These are phyloP conservation scores for Candida tropicalis DNA, from an alignment of 1,139 yeast species.

Conservation along the genomic window DNA sequence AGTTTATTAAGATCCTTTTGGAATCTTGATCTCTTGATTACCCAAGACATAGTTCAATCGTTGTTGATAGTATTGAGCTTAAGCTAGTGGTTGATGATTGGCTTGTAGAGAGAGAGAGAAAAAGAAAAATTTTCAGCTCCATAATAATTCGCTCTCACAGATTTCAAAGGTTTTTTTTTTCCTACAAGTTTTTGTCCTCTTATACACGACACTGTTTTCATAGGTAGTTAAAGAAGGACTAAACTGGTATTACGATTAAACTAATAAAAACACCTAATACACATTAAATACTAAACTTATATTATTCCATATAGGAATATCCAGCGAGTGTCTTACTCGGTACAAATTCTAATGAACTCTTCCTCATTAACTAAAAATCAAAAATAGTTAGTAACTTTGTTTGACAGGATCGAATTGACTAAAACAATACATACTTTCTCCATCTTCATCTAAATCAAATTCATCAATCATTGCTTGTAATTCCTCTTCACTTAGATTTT, in stretches of 20 bases:
- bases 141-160: too few species aligned
- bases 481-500: constrained; percentile 89
- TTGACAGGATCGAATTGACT: not conserved
- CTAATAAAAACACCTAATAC: not conserved
- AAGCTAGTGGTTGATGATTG: constrained; percentile 1
- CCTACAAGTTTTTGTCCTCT: too few species aligned
- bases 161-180: too few species aligned
- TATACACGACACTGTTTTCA: too few species aligned
- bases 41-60: constrained; percentile 36
- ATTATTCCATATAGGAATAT: too few species aligned
- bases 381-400: constrained; percentile 19
- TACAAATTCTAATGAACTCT: constrained; percentile 89
- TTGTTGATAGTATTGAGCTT: not conserved
- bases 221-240: too few species aligned
- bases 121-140: constrained; percentile 3
- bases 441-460: constrained; percentile 95
- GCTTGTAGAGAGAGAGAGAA: not conserved
- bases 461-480: constrained; percentile 96
- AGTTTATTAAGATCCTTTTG: constrained; percentile 38
- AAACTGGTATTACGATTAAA: too few species aligned
- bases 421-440: constrained; percentile 60
- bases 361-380: constrained; percentile 66
- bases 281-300: not conserved
- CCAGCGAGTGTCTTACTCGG: constrained; percentile 47
- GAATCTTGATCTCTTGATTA: constrained; percentile 38